Conservation (phyloP, 306 rosid species). For the Vicia sativa region DNA sequence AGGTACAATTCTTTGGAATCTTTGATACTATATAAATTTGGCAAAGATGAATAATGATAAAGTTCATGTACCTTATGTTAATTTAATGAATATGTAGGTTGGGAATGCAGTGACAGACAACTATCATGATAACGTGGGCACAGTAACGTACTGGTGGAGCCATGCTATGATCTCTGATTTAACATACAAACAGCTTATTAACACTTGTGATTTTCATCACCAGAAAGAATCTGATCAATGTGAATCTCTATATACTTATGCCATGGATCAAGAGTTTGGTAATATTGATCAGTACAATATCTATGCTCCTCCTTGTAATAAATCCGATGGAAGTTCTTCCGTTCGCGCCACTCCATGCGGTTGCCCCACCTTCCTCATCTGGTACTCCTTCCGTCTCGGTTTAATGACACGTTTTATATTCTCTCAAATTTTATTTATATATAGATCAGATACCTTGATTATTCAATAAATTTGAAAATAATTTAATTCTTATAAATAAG, state of each 20-base stretch:
- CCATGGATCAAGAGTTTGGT: slow-evolving; percentile 95
- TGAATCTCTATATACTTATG: slow-evolving; percentile 77
- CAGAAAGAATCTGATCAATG: slow-evolving; percentile 87
- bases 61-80: background rate
- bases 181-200: slow-evolving; percentile 74
- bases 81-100: slow-evolving; percentile 52
- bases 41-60: background rate
- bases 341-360: slow-evolving; percentile 58
- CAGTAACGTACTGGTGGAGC: slow-evolving; percentile 99
- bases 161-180: slow-evolving; percentile 97
- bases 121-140: slow-evolving; percentile 88
- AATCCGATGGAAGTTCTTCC: slow-evolving; percentile 65
- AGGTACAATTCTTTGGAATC: background rate
- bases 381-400: too few relatives aligned
- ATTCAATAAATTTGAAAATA: too few relatives aligned
- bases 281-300: slow-evolving; percentile 97
- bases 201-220: slow-evolving; percentile 73
- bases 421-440: too few relatives aligned
- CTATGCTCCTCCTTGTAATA: slow-evolving; percentile 89
- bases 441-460: too few relatives aligned
- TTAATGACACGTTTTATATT: too few relatives aligned
- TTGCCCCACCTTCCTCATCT: slow-evolving; percentile 82
- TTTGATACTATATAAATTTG: background rate
- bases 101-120: slow-evolving; percentile 97
- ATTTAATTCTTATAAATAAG: too few relatives aligned